phyloP scores from a whole-genome alignment of 2,329 filamentous ascomycete species.

The Aspergillus clavatus region DNA sequence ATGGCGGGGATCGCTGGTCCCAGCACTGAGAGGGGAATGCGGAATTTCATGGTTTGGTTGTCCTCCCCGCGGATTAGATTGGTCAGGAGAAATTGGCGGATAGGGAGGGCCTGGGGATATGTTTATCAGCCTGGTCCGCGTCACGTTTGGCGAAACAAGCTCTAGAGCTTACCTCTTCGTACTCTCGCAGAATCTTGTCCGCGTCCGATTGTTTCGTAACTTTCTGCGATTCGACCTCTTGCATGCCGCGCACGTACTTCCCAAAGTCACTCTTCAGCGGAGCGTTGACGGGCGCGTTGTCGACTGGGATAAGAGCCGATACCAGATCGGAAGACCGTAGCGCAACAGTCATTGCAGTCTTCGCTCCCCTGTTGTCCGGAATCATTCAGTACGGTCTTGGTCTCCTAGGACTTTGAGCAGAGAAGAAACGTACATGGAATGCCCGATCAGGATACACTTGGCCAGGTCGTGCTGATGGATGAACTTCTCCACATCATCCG shows the following conservation, averaged over 20 bases:
- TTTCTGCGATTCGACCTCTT: conserved; percentile 64
- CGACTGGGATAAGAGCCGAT: conserved; percentile 71
- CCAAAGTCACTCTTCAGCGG: conserved; percentile 69
- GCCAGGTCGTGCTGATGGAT: conserved; percentile 66
- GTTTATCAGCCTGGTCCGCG: background rate
- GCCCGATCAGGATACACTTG: conserved; percentile 74
- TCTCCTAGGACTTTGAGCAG: too few relatives aligned
- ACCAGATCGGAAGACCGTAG: conserved; percentile 65
- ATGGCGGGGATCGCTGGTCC: conserved; percentile 65
- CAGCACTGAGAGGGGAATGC: conserved; percentile 71
- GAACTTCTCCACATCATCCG: conserved; percentile 76
- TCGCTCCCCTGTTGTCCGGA: conserved; percentile 65
- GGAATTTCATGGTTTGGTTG: conserved; percentile 61
- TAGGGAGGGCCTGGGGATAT: conserved; percentile 54
- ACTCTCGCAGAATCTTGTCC: conserved; percentile 69
- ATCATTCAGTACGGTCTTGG: conserved; percentile 1
- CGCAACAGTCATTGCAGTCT: conserved; percentile 83
- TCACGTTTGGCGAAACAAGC: conserved; percentile 4
- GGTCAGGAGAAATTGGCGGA: conserved; percentile 87
- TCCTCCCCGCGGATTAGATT: conserved; percentile 63
- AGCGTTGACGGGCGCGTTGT: conserved; percentile 86
- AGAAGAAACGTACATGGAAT: conserved; percentile 68
- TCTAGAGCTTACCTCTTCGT: conserved; percentile 59
- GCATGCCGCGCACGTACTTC: conserved; percentile 80
- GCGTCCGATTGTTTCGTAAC: conserved; percentile 70